Base-by-base conservation (phyloP, 805 yeast species). In the Myxozyma melibiosi region DNA sequence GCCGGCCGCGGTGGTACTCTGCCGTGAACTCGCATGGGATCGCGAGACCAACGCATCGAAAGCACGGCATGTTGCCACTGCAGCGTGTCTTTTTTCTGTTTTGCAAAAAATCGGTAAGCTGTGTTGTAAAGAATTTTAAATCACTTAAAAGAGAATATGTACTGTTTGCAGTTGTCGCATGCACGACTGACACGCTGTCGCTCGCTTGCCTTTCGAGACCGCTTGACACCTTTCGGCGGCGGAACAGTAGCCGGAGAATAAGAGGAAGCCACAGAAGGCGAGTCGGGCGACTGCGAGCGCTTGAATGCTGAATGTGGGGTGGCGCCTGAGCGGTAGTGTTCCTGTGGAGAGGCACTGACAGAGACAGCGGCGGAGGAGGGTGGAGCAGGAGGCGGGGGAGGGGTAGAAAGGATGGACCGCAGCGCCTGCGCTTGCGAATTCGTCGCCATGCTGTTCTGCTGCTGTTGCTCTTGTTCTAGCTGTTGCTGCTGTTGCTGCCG, bases 1-100 rank as follows among this genome's bases (percentile, higher is more conserved):
- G 60, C 38, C 57, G 35, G 11, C 60, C 60, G 20, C 60, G 52
- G 25, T 56, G 60, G 25, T 56, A 56, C 43, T 56, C 60, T 2
- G 60, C 60, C 11, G 28, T 43, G 39, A 56, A 56, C 14, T 51
- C 51, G 45, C 60, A 56, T 11, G 41, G n/a, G 6, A 56, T 45
- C 4, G 50, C n/a, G 2, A 45, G 49, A 9, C 46, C 53, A 3
- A 51, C 60, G 43, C 60, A 56, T 4, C 60, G 52, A 4, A 40
- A 49, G 24, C 60, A 56, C 0, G 60, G 60, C 14, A 39, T 28
- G 35, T 41, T 51, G 4, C 60, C 60, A 2, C 35, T 18, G 35
- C 60, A 56, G 4, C 60, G 48, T 22, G 60, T 56, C 37, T 56
- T 56, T 31, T 52, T 51, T 43, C 54, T 50, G 18, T 13, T 45